Evolutionary conservation across 768 basidiomycete species (phyloP).

Genomic region (Tephrocybe rancida): DNA sequence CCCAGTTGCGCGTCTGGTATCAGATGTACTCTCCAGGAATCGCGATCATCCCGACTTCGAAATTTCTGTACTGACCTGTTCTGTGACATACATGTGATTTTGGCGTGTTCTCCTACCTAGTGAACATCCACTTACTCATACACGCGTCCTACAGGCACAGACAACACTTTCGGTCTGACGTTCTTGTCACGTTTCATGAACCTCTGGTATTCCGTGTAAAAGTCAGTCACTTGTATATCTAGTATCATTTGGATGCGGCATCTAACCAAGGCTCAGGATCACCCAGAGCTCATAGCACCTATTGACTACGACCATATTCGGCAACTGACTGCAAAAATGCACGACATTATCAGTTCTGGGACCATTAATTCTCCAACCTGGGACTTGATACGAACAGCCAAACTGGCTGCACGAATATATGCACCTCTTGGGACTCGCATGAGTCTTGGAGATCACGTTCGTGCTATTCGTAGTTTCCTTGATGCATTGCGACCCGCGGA

Average conservation of each 20-base stretch:
- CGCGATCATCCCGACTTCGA: slow-evolving; percentile 69
- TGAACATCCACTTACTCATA: neutral
- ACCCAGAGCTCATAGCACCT: slow-evolving; percentile 73
- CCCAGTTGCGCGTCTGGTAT: slow-evolving; percentile 78
- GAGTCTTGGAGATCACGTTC: slow-evolving; percentile 83
- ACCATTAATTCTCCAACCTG: slow-evolving; percentile 87
- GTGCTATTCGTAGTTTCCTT: slow-evolving; percentile 73
- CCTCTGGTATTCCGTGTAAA: slow-evolving; percentile 68
- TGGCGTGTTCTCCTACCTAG: neutral
- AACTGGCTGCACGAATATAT: slow-evolving; percentile 80
- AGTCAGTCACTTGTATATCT: slow-evolving; percentile 33
- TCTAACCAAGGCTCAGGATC: slow-evolving; percentile 42
- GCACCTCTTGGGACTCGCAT: slow-evolving; percentile 87
- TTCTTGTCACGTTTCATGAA: slow-evolving; percentile 79
- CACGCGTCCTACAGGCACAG: slow-evolving; percentile 56
- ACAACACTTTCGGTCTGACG: slow-evolving; percentile 87
- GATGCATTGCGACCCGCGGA: slow-evolving; percentile 63
- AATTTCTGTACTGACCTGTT: slow-evolving; percentile 74
- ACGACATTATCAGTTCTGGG: slow-evolving; percentile 71
- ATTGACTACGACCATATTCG: slow-evolving; percentile 65
- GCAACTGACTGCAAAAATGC: slow-evolving; percentile 58
- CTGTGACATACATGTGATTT: slow-evolving; percentile 78
- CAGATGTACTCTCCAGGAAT: slow-evolving; percentile 75
- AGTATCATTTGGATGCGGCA: neutral
- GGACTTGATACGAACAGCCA: slow-evolving; percentile 73